phyloP scores from a whole-genome alignment of 768 basidiomycete genomes.

The Termitomyces sp. region DNA sequence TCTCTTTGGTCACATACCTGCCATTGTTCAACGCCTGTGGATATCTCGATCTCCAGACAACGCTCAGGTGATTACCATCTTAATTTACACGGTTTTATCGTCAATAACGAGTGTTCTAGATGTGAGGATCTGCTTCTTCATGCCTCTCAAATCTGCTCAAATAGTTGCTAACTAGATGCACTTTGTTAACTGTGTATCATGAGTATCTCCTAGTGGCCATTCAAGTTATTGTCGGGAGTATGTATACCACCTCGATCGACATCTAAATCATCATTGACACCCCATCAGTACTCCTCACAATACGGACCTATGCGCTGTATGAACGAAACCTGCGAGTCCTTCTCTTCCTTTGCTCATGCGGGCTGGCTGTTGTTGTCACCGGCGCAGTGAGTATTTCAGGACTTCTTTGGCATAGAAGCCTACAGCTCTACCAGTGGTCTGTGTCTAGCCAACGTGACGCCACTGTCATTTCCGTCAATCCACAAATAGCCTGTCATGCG shows the following conservation, averaged over 20 bases:
- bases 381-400: not conserved
- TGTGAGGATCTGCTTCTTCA: not conserved
- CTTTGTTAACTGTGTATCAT: slow-evolving; percentile 18
- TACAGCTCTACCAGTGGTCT: not conserved
- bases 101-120: not conserved
- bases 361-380: slow-evolving; percentile 19
- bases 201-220: slow-evolving; percentile 25
- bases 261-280: not conserved
- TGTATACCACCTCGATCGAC: slow-evolving; percentile 1
- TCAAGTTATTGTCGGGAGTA: slow-evolving; percentile 32
- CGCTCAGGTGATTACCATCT: slow-evolving; percentile 14
- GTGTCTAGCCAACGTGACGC: not conserved
- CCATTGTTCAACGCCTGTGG: slow-evolving; percentile 29
- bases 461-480: not conserved
- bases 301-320: not conserved
- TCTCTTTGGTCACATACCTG: slow-evolving; percentile 15
- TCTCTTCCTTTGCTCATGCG: slow-evolving; percentile 17
- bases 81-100: not conserved
- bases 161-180: slow-evolving; percentile 16
- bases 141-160: not conserved
- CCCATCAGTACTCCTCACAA: not conserved
- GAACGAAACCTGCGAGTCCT: not conserved
- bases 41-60: slow-evolving; percentile 12
- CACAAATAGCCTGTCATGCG: not conserved
- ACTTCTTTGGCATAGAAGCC: not conserved